Evolutionary conservation across 805 yeast species (phyloP).

Genomic region (Pichia insulana): DNA sequence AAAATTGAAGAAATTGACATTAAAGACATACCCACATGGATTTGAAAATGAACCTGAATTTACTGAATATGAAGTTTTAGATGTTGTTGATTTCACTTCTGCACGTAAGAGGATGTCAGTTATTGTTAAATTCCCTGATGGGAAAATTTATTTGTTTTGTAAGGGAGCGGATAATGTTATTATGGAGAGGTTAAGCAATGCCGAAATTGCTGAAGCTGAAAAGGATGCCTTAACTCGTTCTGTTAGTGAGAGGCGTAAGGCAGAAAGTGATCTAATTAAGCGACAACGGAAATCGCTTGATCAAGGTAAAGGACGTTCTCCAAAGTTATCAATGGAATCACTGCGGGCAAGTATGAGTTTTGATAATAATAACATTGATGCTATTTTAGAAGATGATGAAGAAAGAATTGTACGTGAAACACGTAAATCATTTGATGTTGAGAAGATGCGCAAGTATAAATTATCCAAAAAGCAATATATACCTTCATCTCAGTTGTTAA

Average conservation of each 20-base stretch:
- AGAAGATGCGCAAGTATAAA: constrained; percentile 47
- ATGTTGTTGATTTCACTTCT: constrained; percentile 79
- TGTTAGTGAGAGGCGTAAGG: constrained; percentile 54
- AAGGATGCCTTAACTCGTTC: constrained; percentile 52
- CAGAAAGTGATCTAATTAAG: constrained; percentile 69
- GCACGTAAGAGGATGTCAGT: constrained; percentile 91
- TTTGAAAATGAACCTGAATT: constrained; percentile 52
- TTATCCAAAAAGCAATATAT: constrained; percentile 31
- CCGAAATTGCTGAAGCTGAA: constrained; percentile 53
- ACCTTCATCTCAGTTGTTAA: constrained; percentile 46
- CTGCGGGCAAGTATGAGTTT: neutral
- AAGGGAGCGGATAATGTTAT: constrained; percentile 96
- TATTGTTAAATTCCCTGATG: constrained; percentile 69
- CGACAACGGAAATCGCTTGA: constrained; percentile 41
- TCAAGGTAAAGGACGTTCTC: neutral
- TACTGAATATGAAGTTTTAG: constrained; percentile 68
- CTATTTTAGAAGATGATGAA: constrained; percentile 27
- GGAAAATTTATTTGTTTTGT: constrained; percentile 66
- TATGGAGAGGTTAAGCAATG: constrained; percentile 56
- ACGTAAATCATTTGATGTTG: constrained; percentile 49
- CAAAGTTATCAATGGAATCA: constrained; percentile 8
- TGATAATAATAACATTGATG: constrained; percentile 13
- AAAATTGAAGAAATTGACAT: constrained; percentile 46
- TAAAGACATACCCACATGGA: constrained; percentile 80
- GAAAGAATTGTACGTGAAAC: constrained; percentile 46